These are phyloP conservation scores for Hygrocybe punicea DNA, from an alignment of 768 basidiomycete genomes.

Conservation along the genomic window DNA sequence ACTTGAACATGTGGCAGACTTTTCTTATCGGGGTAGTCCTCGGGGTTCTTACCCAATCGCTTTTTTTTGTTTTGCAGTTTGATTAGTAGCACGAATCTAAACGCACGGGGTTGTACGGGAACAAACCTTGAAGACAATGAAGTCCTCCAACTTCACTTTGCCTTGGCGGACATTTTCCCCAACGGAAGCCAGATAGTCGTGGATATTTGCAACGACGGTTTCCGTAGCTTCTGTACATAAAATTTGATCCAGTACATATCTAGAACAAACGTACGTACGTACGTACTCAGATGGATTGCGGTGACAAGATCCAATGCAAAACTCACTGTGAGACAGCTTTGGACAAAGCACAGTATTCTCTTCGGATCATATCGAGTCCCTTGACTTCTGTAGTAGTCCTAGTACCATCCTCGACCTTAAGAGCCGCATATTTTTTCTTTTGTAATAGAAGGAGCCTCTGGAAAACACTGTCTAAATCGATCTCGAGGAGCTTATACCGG, in stretches of 20 bases:
- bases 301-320: neutral
- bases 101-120: neutral
- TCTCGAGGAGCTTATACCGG: conserved; percentile 91
- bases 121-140: conserved; percentile 86
- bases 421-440: conserved; percentile 98
- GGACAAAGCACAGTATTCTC: conserved; percentile 90
- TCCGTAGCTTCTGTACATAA: conserved; percentile 91
- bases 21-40: conserved; percentile 95
- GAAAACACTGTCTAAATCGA: conserved; percentile 93
- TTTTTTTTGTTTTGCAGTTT: conserved; percentile 27
- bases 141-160: conserved; percentile 83
- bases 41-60: conserved; percentile 94
- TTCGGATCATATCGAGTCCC: conserved; percentile 97
- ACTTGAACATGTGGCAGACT: conserved; percentile 96
- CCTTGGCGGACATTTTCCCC: conserved; percentile 78
- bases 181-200: conserved; percentile 79
- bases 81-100: neutral
- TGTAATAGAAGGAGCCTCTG: conserved; percentile 88
- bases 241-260: conserved; percentile 86
- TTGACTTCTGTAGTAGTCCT: conserved; percentile 85
- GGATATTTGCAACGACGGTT: conserved; percentile 82
- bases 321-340: conserved; percentile 90
- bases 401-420: conserved; percentile 85
- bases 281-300: neutral
- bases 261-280: conserved; percentile 27